These are phyloP conservation scores for Penicillium coprophilum DNA, from an alignment of 495 filamentous ascomycete genomes.

Conservation along the genomic window DNA sequence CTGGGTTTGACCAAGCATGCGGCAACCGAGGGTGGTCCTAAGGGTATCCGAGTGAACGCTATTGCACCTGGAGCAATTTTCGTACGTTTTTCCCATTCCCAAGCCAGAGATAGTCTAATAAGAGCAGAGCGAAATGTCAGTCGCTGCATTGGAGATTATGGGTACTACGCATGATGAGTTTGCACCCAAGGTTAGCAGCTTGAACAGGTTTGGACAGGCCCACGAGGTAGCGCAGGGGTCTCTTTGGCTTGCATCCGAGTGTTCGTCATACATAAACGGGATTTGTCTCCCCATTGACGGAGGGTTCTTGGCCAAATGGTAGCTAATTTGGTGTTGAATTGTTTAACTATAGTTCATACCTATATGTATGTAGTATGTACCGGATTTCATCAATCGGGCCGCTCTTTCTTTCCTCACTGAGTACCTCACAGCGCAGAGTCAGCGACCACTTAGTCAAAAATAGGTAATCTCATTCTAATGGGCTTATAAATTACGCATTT, in stretches of 20 bases:
- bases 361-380: too few relatives aligned
- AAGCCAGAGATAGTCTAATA: not conserved
- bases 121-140: not conserved
- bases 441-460: too few relatives aligned
- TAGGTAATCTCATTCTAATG: too few relatives aligned
- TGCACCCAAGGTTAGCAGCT: not conserved
- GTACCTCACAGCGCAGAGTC: too few relatives aligned
- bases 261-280: not conserved
- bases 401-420: too few relatives aligned
- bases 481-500: too few relatives aligned
- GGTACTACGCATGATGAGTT: not conserved
- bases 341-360: too few relatives aligned
- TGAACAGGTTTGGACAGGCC: not conserved
- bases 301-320: not conserved
- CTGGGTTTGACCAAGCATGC: conserved; percentile 1
- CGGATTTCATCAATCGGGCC: too few relatives aligned
- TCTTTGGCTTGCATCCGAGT: not conserved
- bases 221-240: not conserved
- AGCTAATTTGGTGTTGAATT: not conserved
- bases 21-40: not conserved
- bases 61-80: not conserved
- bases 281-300: not conserved
- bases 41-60: not conserved
- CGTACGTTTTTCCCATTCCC: not conserved
- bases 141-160: not conserved